These are phyloP conservation scores for Comarum palustre DNA, from an alignment of 306 rosid genomes.

Conservation along the genomic window DNA sequence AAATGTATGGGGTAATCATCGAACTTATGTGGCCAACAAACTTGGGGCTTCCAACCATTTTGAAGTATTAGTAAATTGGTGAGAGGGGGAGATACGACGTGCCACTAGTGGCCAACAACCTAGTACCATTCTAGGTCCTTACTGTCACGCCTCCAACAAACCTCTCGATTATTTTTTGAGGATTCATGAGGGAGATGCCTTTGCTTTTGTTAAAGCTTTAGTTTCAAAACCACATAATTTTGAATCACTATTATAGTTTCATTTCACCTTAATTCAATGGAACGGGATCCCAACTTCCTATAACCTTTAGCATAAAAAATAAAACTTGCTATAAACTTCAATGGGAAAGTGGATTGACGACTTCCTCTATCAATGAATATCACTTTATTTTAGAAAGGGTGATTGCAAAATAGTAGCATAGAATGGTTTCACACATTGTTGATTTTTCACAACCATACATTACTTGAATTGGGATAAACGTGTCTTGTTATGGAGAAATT, in stretches of 20 bases:
- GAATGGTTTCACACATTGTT: background rate
- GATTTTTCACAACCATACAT: no score
- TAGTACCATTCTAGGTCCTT: slow-evolving; percentile 52
- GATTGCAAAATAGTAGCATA: background rate
- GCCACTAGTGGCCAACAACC: slow-evolving; percentile 73
- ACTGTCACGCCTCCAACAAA: slow-evolving; percentile 20
- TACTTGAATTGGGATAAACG: no score
- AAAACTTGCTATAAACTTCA: no score
- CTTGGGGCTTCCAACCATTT: background rate
- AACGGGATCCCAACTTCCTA: no score
- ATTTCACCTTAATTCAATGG: background rate
- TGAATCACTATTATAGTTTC: background rate
- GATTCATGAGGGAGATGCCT: background rate
- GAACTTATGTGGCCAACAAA: slow-evolving; percentile 21
- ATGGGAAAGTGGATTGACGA: background rate
- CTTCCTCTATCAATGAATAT: background rate
- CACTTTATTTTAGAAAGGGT: background rate
- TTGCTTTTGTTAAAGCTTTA: background rate
- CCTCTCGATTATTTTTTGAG: background rate
- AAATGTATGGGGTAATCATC: background rate
- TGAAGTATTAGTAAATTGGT: slow-evolving; percentile 1
- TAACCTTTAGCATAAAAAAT: no score
- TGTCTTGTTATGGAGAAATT: no score
- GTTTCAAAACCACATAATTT: background rate
- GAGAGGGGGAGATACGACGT: slow-evolving; percentile 25